Evolutionary conservation across 352 stramenopile genomes (phyloP).

Genomic region (Globisporangium nagaii): DNA sequence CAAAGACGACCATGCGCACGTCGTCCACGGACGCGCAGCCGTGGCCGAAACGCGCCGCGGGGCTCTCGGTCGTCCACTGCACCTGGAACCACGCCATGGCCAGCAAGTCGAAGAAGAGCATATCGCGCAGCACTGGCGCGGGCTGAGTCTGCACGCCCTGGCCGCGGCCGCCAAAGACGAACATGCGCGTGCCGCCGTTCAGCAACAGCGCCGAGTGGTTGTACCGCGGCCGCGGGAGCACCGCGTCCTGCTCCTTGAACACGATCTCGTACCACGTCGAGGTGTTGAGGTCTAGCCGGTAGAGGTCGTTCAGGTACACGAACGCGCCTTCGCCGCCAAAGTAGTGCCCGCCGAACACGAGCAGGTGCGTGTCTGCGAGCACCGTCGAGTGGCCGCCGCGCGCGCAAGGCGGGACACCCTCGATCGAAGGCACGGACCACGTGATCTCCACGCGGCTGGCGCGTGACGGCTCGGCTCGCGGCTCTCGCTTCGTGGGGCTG

Average conservation of each 20-base stretch:
- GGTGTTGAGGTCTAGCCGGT: conserved; percentile 79
- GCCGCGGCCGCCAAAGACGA: conserved; percentile 70
- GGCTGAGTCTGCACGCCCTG: conserved; percentile 11
- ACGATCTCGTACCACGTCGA: conserved; percentile 70
- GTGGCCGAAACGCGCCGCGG: conserved; percentile 70
- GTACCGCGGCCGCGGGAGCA: conserved; percentile 73
- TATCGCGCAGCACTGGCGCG: conserved; percentile 64
- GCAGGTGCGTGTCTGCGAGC: conserved; percentile 71
- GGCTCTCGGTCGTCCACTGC: conserved; percentile 80
- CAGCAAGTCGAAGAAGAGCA: conserved; percentile 85
- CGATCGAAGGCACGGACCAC: conserved; percentile 53
- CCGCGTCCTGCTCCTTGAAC: conserved; percentile 32
- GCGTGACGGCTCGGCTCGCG: conserved; percentile 6
- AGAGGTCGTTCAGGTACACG: conserved; percentile 89
- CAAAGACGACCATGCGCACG: conserved; percentile 80
- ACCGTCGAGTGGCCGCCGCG: conserved; percentile 67
- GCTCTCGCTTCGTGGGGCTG: conserved; percentile 8
- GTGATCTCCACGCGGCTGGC: conserved; percentile 47
- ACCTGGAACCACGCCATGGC: conserved; percentile 82
- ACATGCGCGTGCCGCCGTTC: conserved; percentile 54
- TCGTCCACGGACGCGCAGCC: conserved; percentile 54
- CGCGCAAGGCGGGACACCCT: conserved; percentile 45
- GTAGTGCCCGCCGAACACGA: conserved; percentile 88
- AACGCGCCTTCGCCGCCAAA: conserved; percentile 83
- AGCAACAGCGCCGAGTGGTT: conserved; percentile 83